A percentile compares a stretch with the other conserved stretches of the same genome.
These are phyloP conservation scores for Rostrohypoxylon terebratum DNA, from an alignment of 495 filamentous ascomycete species.

Conservation along the genomic window DNA sequence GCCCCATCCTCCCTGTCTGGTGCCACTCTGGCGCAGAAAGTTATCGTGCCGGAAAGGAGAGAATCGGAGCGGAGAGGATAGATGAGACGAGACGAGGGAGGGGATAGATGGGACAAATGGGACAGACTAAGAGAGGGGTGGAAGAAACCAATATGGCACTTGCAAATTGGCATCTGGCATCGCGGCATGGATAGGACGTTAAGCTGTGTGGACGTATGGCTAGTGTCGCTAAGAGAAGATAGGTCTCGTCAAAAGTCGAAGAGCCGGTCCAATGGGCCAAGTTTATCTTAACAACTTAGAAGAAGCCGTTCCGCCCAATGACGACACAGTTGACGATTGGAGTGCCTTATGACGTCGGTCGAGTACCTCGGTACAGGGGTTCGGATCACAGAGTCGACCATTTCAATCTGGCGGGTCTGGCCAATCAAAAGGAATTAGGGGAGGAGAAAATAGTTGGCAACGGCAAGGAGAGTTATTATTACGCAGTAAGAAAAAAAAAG, in stretches of 20 bases:
- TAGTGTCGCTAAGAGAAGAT: constrained; percentile 30
- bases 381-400: constrained; percentile 24
- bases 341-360: constrained; percentile 44
- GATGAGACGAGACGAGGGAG: not conserved
- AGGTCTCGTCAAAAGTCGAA: constrained; percentile 24
- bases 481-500: constrained; percentile 22
- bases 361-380: constrained; percentile 31
- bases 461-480: constrained; percentile 4
- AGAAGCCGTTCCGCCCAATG: constrained; percentile 43
- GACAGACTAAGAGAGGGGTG: constrained; percentile 31
- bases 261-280: constrained; percentile 28
- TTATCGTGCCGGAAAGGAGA: constrained; percentile 24
- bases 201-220: constrained; percentile 4
- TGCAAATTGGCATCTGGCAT: constrained; percentile 34
- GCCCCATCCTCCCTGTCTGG: constrained; percentile 29
- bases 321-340: constrained; percentile 40
- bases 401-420: constrained; percentile 25
- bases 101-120: not conserved
- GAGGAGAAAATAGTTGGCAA: constrained; percentile 17
- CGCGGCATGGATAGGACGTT: constrained; percentile 9
- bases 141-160: constrained; percentile 37
- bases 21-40: constrained; percentile 30
- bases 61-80: constrained; percentile 33
- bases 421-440: constrained; percentile 26
- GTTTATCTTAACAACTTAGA: constrained; percentile 12